Conservation (phyloP, 2,329 filamentous ascomycete genomes). For the Sarocladiaceae sp. region DNA sequence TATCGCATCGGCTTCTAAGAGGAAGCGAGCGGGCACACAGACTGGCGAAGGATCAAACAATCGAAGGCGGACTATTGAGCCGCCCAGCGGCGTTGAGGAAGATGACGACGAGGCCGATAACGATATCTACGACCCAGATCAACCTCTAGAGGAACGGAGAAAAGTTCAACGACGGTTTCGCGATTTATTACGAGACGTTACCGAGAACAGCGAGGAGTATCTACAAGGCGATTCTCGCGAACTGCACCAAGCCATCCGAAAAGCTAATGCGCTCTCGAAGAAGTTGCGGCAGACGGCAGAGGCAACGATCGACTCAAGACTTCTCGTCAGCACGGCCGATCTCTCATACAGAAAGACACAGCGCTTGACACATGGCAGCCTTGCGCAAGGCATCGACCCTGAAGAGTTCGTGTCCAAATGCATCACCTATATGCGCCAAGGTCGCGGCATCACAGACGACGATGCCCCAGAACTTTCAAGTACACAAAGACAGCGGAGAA, state of each 20-base stretch:
- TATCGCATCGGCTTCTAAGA: constrained; percentile 21
- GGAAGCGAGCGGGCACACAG: constrained; percentile 23
- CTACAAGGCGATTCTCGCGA: constrained; percentile 59
- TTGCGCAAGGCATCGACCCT: constrained; percentile 71
- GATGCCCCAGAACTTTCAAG: constrained; percentile 43
- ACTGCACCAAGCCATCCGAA: constrained; percentile 58
- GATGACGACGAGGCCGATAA: constrained; percentile 15
- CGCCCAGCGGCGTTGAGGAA: constrained; percentile 15
- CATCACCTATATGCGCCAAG: constrained; percentile 77
- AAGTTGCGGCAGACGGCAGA: constrained; percentile 83
- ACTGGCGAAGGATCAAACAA: constrained; percentile 16
- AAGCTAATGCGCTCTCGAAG: constrained; percentile 58
- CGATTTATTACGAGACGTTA: constrained; percentile 51
- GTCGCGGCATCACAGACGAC: constrained; percentile 40
- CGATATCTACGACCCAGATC: constrained; percentile 72
- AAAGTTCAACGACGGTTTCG: constrained; percentile 63
- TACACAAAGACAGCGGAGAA: constrained; percentile 41
- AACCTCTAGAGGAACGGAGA: constrained; percentile 67
- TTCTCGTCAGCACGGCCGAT: constrained; percentile 76
- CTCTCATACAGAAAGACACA: constrained; percentile 72
- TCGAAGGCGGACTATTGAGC: constrained; percentile 20
- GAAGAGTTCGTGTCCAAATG: constrained; percentile 91
- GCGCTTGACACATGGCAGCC: constrained; percentile 65
- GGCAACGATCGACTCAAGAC: constrained; percentile 82
- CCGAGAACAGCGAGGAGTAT: constrained; percentile 69